Evolutionary conservation across 768 basidiomycete species (phyloP), one percentile per base, ranked within the genome.

Genomic region (Collybiopsis luxurians): DNA sequence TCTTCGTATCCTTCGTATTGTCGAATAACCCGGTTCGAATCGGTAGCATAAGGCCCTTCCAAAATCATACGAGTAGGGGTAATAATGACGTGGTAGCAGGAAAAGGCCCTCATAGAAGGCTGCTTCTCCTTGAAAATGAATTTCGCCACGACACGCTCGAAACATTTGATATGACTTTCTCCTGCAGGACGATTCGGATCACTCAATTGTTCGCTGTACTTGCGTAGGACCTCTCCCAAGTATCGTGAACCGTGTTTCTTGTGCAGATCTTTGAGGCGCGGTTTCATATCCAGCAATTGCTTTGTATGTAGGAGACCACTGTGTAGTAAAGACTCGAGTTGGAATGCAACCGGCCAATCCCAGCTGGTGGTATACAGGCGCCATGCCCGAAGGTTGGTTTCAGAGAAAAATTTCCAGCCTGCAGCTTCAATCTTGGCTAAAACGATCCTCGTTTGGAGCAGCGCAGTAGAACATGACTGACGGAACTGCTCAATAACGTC

Each of bases 1-100:
- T 89, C 81, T 21, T 49, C 47, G 19, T 36, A 49, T 0, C 77
- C 78, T 46, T 71, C 66, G 55, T 85, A 94, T 53, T 76, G 71
- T 1, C 92, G 85, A 58, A 95, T 86, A 51, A 93, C 82, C 0
- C 89, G 81, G 59, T 95, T 95, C 3, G 90, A 89, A 62, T 92
- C 87, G 24, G 82, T 81, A 0, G 83, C 66, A 56, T 84, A 87
- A 1, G 92, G 92, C 0, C 92, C 92, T 71, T 92, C 90, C 7
- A 93, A 69, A 11, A 90, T 70, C 55, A 87, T 72, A 21, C 87
- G 79, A 9, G 87, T 89, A 0, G 92, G 92, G 0, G 89, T 89
- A 38, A 92, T 79, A 0, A 86, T 89, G 45, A 89, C 82, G 60
- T 90, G 89, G 46, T 83, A 84, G 61, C 88, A 92, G n/a, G 75